Evolutionary conservation across 768 basidiomycete genomes (phyloP), one percentile per base, ranked within the genome.

Genomic region (Astraeus odoratus): DNA sequence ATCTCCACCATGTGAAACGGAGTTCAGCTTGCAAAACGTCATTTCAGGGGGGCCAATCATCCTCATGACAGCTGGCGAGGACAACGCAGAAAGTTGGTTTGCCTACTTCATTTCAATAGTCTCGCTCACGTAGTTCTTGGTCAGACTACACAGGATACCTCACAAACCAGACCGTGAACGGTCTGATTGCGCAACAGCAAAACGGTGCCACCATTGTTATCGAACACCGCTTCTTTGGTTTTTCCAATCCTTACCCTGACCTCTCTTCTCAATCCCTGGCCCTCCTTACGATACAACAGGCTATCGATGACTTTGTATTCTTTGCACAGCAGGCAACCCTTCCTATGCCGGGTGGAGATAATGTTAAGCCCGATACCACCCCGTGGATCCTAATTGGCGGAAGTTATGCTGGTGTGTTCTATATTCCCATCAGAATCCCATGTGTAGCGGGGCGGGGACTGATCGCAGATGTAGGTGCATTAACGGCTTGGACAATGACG

Each of bases 201-300:
- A 75, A 74, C 27, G 84, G 79, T 18, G 77, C 77, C 15, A 72
- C 76, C 5, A 67, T 86, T 50, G 65, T 86, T 23, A 49, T 86
- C 20, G 84, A 87, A 54, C 85, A 87, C 55, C 73, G 86, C 19
- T 88, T 81, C 69, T 86, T 79, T 50, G 85, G 85, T 12, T 62
- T 75, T n/a, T 86, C 83, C 46, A 88, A 85, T 57, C 85, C 85
- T 4, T 73, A 70, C 39, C 66, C 73, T 16, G 71, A 86, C 57
- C 71, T 87, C 22, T 75, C 68, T 26, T 74, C 73, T 24, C 60
- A 72, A 52, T 84, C 79, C 55, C 64, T 87, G 35, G 61, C 65
- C 37, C 51, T 76, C 10, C 80, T 81, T 57, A 86, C 81, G 1
- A 73, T 87, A 38, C 79, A 84, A 57, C 85, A 87, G 63, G 81